phyloP scores from a whole-genome alignment of 2,329 filamentous ascomycete species.

The Akanthomyces muscarius region DNA sequence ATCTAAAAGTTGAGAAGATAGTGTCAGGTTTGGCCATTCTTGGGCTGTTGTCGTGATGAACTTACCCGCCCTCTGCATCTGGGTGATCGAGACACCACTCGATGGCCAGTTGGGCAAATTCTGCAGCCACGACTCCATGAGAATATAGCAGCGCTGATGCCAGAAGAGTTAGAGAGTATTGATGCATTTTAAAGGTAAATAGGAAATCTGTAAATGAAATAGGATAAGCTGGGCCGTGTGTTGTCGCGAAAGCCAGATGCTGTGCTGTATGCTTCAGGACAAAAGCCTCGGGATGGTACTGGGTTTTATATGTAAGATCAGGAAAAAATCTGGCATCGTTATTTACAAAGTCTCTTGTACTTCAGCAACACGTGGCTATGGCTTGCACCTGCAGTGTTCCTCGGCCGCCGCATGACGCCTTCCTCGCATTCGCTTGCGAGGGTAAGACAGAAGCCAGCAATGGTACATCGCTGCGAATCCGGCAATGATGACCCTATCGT shows the following conservation, averaged over 20 bases:
- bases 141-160: neutral
- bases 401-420: neutral
- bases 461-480: neutral
- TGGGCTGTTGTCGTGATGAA: neutral
- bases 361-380: neutral
- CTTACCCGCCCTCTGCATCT: slow-evolving; percentile 7
- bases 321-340: neutral
- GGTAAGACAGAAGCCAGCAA: neutral
- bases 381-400: slow-evolving; percentile 4
- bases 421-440: neutral
- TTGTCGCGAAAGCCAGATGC: neutral
- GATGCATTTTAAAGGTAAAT: slow-evolving; percentile 6
- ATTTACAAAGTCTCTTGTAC: neutral
- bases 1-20: neutral
- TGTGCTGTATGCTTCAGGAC: neutral
- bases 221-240: neutral
- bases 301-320: neutral
- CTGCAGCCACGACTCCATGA: neutral
- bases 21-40: neutral
- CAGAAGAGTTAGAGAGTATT: neutral
- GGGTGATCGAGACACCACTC: slow-evolving; percentile 14
- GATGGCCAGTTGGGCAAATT: slow-evolving; percentile 7
- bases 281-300: neutral
- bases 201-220: neutral
- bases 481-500: neutral